A percentile compares a stretch with the other conserved stretches of the same genome.
Evolutionary conservation across 305 asterid species (phyloP).

Genomic region (Plantago coronopus): DNA sequence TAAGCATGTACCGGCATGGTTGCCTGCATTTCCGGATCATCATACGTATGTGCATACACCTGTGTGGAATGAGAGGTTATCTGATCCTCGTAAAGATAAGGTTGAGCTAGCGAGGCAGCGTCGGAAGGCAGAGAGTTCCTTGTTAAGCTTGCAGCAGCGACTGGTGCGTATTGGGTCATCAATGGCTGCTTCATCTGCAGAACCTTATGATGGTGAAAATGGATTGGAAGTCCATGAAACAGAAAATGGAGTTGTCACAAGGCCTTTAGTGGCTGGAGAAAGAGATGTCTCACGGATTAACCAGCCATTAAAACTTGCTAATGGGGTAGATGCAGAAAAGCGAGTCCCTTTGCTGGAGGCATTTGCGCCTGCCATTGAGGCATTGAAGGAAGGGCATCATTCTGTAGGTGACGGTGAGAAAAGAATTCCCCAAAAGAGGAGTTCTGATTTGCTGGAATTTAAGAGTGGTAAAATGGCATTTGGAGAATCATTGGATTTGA

Average conservation of each 20-base stretch:
- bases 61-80: conserved; percentile 86
- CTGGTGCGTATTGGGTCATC: conserved; percentile 55
- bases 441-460: conserved; percentile 62
- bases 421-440: conserved; percentile 54
- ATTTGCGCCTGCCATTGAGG: conserved; percentile 66
- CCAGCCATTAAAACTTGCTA: conserved; percentile 39
- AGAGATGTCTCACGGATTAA: conserved; percentile 36
- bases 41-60: conserved; percentile 78
- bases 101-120: conserved; percentile 90
- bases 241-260: conserved; percentile 41
- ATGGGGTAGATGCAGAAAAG: conserved; percentile 28
- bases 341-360: conserved; percentile 48
- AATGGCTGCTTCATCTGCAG: conserved; percentile 42
- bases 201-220: conserved; percentile 29
- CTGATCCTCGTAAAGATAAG: conserved; percentile 87
- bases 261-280: conserved; percentile 52
- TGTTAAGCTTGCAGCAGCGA: conserved; percentile 83
- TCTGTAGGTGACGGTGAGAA: conserved; percentile 54
- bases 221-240: conserved; percentile 28
- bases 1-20: conserved; percentile 82
- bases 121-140: conserved; percentile 90
- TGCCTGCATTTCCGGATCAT: conserved; percentile 96
- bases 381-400: conserved; percentile 53
- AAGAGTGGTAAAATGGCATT: conserved; percentile 64
- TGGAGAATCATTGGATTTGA: conserved; percentile 83